A percentile compares a stretch with the other conserved stretches of the same genome.
These are phyloP conservation scores for Scheffersomyces illinoinensis DNA, from an alignment of 1,139 yeast species.

Conservation along the genomic window DNA sequence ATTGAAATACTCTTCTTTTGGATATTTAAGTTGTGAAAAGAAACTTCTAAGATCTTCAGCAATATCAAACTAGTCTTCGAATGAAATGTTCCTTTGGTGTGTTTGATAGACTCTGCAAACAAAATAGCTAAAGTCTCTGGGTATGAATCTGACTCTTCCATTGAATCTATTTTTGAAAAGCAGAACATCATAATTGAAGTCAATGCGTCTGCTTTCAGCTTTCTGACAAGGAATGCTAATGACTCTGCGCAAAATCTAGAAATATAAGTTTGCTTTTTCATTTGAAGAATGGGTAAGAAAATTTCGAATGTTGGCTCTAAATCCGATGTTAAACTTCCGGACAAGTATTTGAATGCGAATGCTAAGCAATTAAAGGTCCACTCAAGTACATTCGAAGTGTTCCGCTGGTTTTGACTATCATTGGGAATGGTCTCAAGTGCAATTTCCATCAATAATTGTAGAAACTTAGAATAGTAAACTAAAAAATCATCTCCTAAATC, in stretches of 20 bases:
- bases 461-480: slow-evolving; percentile 58
- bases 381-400: slow-evolving; percentile 71
- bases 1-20: slow-evolving; percentile 35
- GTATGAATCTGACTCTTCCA: slow-evolving; percentile 41
- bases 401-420: slow-evolving; percentile 41
- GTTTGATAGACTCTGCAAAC: slow-evolving; percentile 73
- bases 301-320: slow-evolving; percentile 66
- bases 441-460: slow-evolving; percentile 52
- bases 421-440: slow-evolving; percentile 50
- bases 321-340: slow-evolving; percentile 62
- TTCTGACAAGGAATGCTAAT: slow-evolving; percentile 76
- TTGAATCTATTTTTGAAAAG: slow-evolving; percentile 42
- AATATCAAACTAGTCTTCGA: slow-evolving; percentile 62
- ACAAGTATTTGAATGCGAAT: slow-evolving; percentile 82
- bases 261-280: slow-evolving; percentile 58
- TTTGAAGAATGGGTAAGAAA: slow-evolving; percentile 63
- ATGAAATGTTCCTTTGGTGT: slow-evolving; percentile 72
- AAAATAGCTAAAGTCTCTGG: slow-evolving; percentile 60
- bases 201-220: slow-evolving; percentile 55
- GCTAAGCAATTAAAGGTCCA: slow-evolving; percentile 86
- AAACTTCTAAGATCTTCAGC: slow-evolving; percentile 40
- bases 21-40: slow-evolving; percentile 20
- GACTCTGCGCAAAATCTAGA: slow-evolving; percentile 91
- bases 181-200: slow-evolving; percentile 49
- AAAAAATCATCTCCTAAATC: slow-evolving; percentile 92